A percentile compares a stretch with the other conserved stretches of the same genome.
Evolutionary conservation across 192 early-diverging fungal species (phyloP).

Genomic region (Chytriomyces hyalinus): DNA sequence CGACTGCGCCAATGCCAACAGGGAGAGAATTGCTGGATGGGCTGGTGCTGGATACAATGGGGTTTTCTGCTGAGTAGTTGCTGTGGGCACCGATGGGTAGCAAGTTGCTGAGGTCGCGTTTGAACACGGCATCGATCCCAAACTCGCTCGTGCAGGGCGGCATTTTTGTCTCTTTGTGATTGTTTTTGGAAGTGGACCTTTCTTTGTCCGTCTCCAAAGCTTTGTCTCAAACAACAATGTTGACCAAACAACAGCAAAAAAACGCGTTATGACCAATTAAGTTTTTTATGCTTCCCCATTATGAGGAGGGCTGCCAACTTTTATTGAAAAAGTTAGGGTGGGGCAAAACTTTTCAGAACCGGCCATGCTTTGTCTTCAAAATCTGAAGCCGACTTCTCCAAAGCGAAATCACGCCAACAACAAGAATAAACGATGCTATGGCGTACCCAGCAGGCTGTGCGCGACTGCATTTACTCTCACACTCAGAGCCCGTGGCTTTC

Average conservation of each 20-base stretch:
- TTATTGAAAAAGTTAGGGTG: background rate
- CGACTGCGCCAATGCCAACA: slow-evolving; percentile 6
- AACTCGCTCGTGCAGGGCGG: too few species aligned
- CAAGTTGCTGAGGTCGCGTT: too few species aligned
- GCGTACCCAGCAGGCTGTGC: background rate
- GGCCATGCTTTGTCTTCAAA: background rate
- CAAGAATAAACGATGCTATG: background rate
- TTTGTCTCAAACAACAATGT: too few species aligned
- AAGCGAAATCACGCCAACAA: background rate
- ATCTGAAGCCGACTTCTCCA: background rate
- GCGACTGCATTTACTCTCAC: background rate
- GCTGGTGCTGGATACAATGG: background rate
- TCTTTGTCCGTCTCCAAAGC: too few species aligned
- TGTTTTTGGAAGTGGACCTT: too few species aligned
- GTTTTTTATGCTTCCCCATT: too few species aligned
- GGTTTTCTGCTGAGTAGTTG: background rate
- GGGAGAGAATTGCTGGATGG: background rate
- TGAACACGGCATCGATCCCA: too few species aligned
- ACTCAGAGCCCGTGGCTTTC: background rate
- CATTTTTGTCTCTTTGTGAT: too few species aligned
- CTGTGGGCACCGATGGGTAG: too few species aligned
- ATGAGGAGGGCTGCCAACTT: background rate
- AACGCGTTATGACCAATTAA: too few species aligned
- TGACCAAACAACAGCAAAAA: too few species aligned
- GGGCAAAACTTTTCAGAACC: background rate